A percentile compares a stretch with the other conserved stretches of the same genome.
phyloP scores from a whole-genome alignment of 305 asterid genomes.

The Solanum hybrid region DNA sequence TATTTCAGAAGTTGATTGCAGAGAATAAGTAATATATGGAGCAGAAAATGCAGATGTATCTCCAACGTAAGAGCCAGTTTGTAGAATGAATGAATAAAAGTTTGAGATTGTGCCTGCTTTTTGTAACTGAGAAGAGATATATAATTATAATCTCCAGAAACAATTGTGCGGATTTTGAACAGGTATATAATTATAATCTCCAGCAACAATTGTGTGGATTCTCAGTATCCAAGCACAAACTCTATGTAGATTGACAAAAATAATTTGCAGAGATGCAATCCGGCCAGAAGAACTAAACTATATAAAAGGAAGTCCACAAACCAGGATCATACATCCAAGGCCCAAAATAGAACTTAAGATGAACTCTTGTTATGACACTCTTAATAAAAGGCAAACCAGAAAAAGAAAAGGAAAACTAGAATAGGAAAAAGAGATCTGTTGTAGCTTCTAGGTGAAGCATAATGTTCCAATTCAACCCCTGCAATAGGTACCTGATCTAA shows the following conservation, averaged over 20 bases:
- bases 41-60: background rate
- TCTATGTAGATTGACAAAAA: background rate
- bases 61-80: background rate
- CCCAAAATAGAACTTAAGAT: background rate
- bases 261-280: conserved; percentile 1
- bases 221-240: conserved; percentile 1
- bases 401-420: background rate
- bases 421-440: background rate
- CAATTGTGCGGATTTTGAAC: background rate
- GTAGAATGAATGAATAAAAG: background rate
- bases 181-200: background rate
- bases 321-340: background rate
- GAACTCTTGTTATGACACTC: background rate
- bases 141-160: background rate
- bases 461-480: background rate
- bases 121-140: background rate
- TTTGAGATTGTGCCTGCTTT: background rate
- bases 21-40: background rate
- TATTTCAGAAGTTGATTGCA: background rate
- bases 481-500: conserved; percentile 66
- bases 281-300: background rate
- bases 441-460: background rate
- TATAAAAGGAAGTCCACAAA: background rate
- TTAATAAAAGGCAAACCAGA: background rate
- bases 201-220: background rate